Base-by-base conservation (phyloP, 768 basidiomycete species). In the Rhodotorula babjevae region DNA sequence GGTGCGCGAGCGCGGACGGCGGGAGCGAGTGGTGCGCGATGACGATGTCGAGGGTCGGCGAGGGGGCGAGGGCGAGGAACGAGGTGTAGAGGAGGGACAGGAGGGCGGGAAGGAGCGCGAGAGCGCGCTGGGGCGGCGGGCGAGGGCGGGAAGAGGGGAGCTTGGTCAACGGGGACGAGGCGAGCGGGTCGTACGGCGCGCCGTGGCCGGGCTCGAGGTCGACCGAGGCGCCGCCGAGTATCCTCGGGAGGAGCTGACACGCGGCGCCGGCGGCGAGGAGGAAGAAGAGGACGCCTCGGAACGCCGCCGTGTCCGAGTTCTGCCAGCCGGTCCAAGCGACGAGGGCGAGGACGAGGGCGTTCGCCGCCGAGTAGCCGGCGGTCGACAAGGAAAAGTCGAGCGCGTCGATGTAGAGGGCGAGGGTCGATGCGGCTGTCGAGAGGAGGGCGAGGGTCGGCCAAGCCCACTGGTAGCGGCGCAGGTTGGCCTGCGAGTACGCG, bases 21-120 rank as follows among this genome's bases (percentile, higher is more conserved):
- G 53, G 11, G n/a, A 29, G 29, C n/a, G 53, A 55, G 14, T n/a
- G 53, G 46, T 77, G 74, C 9, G 78, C 70, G 27, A 80, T 49
- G n/a, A 77, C 79, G 18, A 65, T 47, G 63, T 65, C 63, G 52
- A 65, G 18, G 10, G 61, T 47, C 12, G 14, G 23, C 44, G 44
- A 46, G 47, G 42, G 8, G 61, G 1, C 8, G 29, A 29, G 19
- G 59, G 25, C 42, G 25, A 29, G 59, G 19, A 21, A 29, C 31
- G 23, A 2, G 19, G 40, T 25, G 47, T 5, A 62, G 46, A 14
- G 18, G 47, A 33, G 27, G 29, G 19, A n/a, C 6, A 36, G 42
- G 47, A 25, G 16, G 33, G 27, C 31, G 33, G 56, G 25, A 18
- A 57, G 19, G 33, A 31, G 18, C 33, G 33, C 31, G 33, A 33